Conservation (phyloP, 495 filamentous ascomycete genomes). For the Talaromyces adpressus region DNA sequence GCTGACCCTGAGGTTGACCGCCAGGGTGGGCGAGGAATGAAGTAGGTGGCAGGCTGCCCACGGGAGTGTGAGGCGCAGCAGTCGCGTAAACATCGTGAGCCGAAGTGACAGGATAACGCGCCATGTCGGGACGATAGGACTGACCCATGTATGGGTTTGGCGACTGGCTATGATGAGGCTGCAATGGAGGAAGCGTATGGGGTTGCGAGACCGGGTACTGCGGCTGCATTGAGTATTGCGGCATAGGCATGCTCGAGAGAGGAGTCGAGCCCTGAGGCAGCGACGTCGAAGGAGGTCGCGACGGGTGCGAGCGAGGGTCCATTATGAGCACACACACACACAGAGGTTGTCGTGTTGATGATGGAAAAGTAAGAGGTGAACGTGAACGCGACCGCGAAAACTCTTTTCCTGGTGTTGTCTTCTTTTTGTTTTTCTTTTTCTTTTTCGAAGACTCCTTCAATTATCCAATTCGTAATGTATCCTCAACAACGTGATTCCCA, state of each 20-base stretch:
- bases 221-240: conserved; percentile 47
- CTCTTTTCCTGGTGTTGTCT: conserved; percentile 15
- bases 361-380: conserved; percentile 11
- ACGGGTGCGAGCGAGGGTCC: conserved; percentile 49
- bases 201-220: conserved; percentile 52
- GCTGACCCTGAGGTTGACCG: conserved; percentile 43
- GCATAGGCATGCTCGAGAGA: conserved; percentile 41
- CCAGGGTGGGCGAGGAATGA: conserved; percentile 45
- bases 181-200: conserved; percentile 66
- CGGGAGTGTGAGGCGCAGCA: conserved; percentile 45
- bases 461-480: conserved; percentile 13
- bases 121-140: conserved; percentile 54
- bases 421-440: conserved; percentile 15
- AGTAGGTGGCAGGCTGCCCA: conserved; percentile 51
- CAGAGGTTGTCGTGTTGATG: conserved; percentile 12
- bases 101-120: conserved; percentile 54
- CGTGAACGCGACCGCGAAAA: conserved; percentile 8
- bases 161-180: conserved; percentile 50
- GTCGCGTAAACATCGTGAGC: conserved; percentile 53
- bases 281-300: conserved; percentile 49
- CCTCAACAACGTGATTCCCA: neutral
- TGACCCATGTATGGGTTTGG: conserved; percentile 50
- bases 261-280: conserved; percentile 47
- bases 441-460: conserved; percentile 10
- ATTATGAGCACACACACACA: conserved; percentile 20